phyloP scores from a whole-genome alignment of 116 monocot species.

The Phalaenopsis hybrid region DNA sequence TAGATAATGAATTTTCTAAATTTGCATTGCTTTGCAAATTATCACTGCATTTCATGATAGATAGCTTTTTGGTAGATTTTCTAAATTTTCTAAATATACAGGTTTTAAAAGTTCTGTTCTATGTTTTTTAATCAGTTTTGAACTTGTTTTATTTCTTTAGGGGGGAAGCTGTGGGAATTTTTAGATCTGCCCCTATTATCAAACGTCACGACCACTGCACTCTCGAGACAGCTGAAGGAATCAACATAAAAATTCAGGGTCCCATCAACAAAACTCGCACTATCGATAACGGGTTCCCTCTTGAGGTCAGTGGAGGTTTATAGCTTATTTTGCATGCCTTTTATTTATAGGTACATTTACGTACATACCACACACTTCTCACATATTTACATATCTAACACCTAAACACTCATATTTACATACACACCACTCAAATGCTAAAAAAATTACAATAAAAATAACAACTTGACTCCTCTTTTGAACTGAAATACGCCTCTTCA shows the following conservation, averaged over 20 bases:
- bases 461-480: no score
- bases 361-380: no score
- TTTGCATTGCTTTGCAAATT: no score
- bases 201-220: constrained; percentile 45
- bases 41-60: no score
- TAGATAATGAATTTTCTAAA: no score
- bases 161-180: constrained; percentile 26
- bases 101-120: neutral
- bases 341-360: no score
- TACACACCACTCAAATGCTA: no score
- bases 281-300: constrained; percentile 43
- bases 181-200: constrained; percentile 50
- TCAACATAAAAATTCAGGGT: constrained; percentile 50
- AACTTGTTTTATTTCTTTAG: constrained; percentile 11
- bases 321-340: neutral
- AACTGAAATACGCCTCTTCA: no score
- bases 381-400: no score
- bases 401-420: no score
- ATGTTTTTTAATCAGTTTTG: neutral
- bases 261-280: constrained; percentile 35
- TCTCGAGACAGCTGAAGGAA: constrained; percentile 50
- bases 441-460: no score
- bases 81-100: neutral
- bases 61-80: no score
- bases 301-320: constrained; percentile 32